Conservation (phyloP, 805 yeast species). For the Ogataea paradorogensis region DNA sequence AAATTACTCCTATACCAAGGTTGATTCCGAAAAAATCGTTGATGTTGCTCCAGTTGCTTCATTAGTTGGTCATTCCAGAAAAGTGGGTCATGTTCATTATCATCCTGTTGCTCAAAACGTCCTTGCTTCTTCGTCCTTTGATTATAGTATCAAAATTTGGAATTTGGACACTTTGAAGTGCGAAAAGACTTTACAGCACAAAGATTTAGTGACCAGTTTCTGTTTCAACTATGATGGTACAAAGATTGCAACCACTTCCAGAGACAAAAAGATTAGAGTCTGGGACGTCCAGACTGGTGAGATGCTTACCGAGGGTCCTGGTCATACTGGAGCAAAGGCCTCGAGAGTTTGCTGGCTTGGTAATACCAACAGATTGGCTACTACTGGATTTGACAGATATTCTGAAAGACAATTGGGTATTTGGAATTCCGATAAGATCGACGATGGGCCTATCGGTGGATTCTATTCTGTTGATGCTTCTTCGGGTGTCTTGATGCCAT, state of each 20-base stretch:
- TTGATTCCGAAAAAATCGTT: constrained; percentile 47
- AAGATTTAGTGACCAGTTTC: constrained; percentile 90
- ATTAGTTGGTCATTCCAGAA: constrained; percentile 83
- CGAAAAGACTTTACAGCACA: constrained; percentile 72
- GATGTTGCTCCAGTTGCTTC: constrained; percentile 72
- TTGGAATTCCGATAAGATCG: constrained; percentile 80
- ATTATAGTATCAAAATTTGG: constrained; percentile 91
- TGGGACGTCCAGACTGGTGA: constrained; percentile 86
- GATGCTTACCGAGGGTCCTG: constrained; percentile 76
- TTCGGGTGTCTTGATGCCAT: constrained; percentile 91
- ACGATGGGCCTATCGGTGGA: constrained; percentile 84
- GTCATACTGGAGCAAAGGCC: constrained; percentile 91
- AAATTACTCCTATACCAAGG: constrained; percentile 66
- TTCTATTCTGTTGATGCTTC: constrained; percentile 83
- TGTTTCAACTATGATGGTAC: constrained; percentile 89
- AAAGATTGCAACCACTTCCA: constrained; percentile 78
- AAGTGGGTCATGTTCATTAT: constrained; percentile 88
- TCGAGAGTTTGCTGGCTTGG: constrained; percentile 91
- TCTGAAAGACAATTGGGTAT: constrained; percentile 94
- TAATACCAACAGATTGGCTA: constrained; percentile 74
- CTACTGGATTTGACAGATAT: constrained; percentile 91
- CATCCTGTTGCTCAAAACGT: constrained; percentile 88
- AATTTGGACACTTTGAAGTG: constrained; percentile 73
- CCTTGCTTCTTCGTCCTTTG: constrained; percentile 86
- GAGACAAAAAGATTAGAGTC: constrained; percentile 85